Evolutionary conservation across 2,329 filamentous ascomycete species (phyloP), one percentile per base, ranked within the genome.

Genomic region (Apiospora marii): DNA sequence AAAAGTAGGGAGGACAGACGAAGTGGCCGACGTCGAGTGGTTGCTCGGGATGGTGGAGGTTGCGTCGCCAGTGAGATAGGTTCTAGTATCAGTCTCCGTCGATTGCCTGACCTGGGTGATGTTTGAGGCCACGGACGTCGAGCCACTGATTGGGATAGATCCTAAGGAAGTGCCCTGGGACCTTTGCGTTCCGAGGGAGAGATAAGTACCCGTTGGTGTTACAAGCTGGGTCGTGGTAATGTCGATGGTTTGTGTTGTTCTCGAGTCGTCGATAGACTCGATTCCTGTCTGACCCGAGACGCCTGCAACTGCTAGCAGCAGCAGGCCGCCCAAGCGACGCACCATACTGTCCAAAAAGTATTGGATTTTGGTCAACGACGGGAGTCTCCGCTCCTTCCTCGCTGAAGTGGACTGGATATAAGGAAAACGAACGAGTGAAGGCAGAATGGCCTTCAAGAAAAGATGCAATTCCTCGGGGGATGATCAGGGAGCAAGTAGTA

Each of bases 31-130:
- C 22, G 83, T 77, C 14, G 83, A 83, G 69, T 82, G 79, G 75
- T 84, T 86, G 53, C 82, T 82, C n/a, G 78, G 78, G 24, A 74
- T 5, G 46, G 86, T 87, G 12, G 80, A 77, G 34, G 83, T 83
- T 41, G 81, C 81, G 71, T 87, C 88, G 53, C 86, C 85, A 43
- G 87, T 87, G 34, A 87, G 77, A 48, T 84, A 85, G 8, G 83
- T 83, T 48, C 83, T 79, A 5, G 81, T 81, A 46, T 73, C 72
- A 13, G 71, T 46, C 24, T 61, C 69, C 2, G 70, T 73, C 30
- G 13, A 81, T 83, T 48, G 44, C 5, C 67, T 74, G 14, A 75
- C 75, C 16, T 79, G 77, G 10, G 68, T 51, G 4, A 75, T 75
- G 73, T 83, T 83, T 61, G 77, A 76, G 41, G 79, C 79, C 41